Evolutionary conservation across 805 yeast species (phyloP).

Genomic region (Lachancea dasiensis): DNA sequence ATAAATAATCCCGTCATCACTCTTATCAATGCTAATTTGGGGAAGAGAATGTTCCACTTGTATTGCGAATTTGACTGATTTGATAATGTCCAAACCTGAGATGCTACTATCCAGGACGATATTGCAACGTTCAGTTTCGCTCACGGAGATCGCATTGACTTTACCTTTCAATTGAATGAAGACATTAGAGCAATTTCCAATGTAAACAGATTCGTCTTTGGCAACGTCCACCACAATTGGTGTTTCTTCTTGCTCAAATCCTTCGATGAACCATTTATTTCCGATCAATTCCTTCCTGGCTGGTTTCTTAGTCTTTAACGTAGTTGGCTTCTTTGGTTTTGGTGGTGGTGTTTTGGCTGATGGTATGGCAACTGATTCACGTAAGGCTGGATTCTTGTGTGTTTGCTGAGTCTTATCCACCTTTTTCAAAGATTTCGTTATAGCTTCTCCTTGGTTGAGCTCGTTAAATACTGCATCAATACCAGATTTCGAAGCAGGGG

Average conservation of each 20-base stretch:
- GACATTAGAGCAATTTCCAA: conserved; percentile 69
- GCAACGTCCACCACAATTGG: conserved; percentile 65
- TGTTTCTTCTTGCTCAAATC: conserved; percentile 56
- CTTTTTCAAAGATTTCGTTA: conserved; percentile 82
- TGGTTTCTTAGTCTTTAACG: conserved; percentile 45
- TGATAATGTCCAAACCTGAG: conserved; percentile 83
- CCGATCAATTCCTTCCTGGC: conserved; percentile 73
- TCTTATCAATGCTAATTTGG: conserved; percentile 79
- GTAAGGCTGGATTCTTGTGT: conserved; percentile 81
- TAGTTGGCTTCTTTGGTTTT: conserved; percentile 78
- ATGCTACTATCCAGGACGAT: conserved; percentile 79
- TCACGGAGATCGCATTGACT: conserved; percentile 79
- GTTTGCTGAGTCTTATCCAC: conserved; percentile 93
- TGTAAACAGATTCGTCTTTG: conserved; percentile 82
- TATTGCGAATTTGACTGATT: conserved; percentile 71
- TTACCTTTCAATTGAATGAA: conserved; percentile 86
- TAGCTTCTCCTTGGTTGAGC: conserved; percentile 74
- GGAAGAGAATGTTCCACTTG: conserved; percentile 84
- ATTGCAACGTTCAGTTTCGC: conserved; percentile 65
- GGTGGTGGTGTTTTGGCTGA: conserved; percentile 49
- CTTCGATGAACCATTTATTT: conserved; percentile 84
- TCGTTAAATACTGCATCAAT: conserved; percentile 90
- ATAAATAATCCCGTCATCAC: conserved; percentile 80
- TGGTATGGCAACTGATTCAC: conserved; percentile 49
- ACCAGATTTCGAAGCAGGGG: conserved; percentile 39